These are phyloP conservation scores for Elaeis guineensis DNA, from an alignment of 176 grass and related monocot genomes.

Conservation along the genomic window DNA sequence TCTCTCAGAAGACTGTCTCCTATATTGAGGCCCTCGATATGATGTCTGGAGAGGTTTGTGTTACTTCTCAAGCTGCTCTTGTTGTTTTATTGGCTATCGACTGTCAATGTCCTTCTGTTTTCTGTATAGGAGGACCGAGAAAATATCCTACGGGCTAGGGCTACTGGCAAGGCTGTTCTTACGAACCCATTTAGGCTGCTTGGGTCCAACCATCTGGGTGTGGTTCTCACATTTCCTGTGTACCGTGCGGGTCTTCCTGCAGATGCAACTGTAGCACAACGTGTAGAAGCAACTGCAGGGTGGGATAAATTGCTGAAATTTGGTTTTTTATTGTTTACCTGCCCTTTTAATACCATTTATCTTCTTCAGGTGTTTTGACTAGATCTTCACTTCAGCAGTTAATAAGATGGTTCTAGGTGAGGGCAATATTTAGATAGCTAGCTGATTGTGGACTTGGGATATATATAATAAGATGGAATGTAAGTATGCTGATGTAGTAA, in stretches of 20 bases:
- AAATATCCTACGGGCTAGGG: slow-evolving; percentile 81
- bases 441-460: too few species aligned
- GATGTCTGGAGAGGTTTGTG: slow-evolving; percentile 83
- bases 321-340: too few species aligned
- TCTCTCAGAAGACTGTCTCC: slow-evolving; percentile 77
- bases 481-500: too few species aligned
- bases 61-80: slow-evolving; percentile 2
- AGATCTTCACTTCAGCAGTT: too few species aligned
- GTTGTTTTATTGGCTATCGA: neutral
- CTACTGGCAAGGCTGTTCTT: slow-evolving; percentile 85
- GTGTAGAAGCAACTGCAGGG: slow-evolving; percentile 83
- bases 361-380: too few species aligned
- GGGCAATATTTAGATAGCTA: too few species aligned
- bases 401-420: too few species aligned
- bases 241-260: slow-evolving; percentile 51
- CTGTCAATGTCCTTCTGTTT: slow-evolving; percentile 10
- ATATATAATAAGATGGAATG: too few species aligned
- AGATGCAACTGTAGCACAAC: slow-evolving; percentile 68
- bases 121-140: slow-evolving; percentile 60
- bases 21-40: slow-evolving; percentile 83
- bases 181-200: slow-evolving; percentile 87
- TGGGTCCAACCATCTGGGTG: slow-evolving; percentile 85
- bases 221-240: slow-evolving; percentile 94
- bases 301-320: slow-evolving; percentile 26
- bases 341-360: too few species aligned